A percentile compares a stretch with the other conserved stretches of the same genome.
phyloP scores from a whole-genome alignment of 2,329 filamentous ascomycete genomes.

The Dothideomycetidae sp. region DNA sequence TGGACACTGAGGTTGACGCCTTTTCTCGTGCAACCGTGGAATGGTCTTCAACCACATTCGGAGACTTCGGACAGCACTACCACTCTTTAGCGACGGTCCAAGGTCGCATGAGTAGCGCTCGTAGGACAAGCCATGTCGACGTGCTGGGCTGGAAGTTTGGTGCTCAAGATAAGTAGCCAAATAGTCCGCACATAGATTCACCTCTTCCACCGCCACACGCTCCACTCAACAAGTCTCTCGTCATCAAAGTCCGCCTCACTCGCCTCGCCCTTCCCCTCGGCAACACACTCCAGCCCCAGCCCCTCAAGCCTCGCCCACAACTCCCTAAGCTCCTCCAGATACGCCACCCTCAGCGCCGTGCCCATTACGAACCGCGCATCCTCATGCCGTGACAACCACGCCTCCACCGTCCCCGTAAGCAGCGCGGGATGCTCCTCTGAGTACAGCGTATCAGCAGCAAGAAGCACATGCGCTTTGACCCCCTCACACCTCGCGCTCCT shows the following conservation, averaged over 20 bases:
- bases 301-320: conserved; percentile 28
- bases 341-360: conserved; percentile 27
- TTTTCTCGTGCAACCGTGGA: too few species aligned
- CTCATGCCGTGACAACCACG: conserved; percentile 22
- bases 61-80: neutral
- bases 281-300: conserved; percentile 23
- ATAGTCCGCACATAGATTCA: too few species aligned
- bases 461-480: conserved; percentile 23
- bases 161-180: too few species aligned
- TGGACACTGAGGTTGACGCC: too few species aligned
- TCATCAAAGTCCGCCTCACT: conserved; percentile 23
- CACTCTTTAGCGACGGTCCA: too few species aligned
- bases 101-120: too few species aligned
- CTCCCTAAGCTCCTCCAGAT: conserved; percentile 30
- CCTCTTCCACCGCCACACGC: conserved; percentile 26
- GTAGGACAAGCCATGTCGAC: conserved; percentile 1
- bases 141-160: conserved; percentile 3
- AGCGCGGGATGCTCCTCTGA: conserved; percentile 28
- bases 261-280: conserved; percentile 21
- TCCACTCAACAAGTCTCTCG: conserved; percentile 26
- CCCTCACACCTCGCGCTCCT: neutral
- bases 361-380: conserved; percentile 25
- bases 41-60: neutral
- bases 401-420: conserved; percentile 22
- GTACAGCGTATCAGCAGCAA: conserved; percentile 31